Percentiles rank a stretch among this genome's conserved stretches.
Conservation (phyloP, 2,329 filamentous ascomycete species). For the Talaromyces sp. region DNA sequence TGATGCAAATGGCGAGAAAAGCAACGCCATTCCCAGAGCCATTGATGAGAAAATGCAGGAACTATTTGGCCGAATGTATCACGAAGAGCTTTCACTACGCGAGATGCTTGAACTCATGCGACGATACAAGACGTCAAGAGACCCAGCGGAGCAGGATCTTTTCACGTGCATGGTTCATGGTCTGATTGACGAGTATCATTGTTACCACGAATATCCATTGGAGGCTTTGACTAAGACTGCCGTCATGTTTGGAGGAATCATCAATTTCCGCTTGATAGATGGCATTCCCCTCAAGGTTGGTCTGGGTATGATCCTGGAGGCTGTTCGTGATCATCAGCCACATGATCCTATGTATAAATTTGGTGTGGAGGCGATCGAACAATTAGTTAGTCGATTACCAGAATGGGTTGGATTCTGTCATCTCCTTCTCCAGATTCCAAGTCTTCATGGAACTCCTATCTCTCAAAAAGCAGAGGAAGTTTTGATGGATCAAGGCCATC, state of each 20-base stretch:
- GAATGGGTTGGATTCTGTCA: constrained; percentile 97
- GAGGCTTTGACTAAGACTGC: constrained; percentile 93
- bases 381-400: constrained; percentile 73
- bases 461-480: constrained; percentile 79
- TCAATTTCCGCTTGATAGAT: constrained; percentile 86
- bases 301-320: constrained; percentile 96
- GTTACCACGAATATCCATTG: constrained; percentile 93
- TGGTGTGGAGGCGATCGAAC: constrained; percentile 87
- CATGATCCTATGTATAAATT: constrained; percentile 97
- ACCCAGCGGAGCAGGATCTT: constrained; percentile 82
- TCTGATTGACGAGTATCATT: constrained; percentile 92
- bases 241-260: constrained; percentile 93
- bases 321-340: constrained; percentile 76
- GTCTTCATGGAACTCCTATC: constrained; percentile 78
- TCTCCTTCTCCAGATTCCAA: constrained; percentile 75
- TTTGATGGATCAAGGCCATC: constrained; percentile 62
- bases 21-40: constrained; percentile 73
- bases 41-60: constrained; percentile 94
- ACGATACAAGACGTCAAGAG: constrained; percentile 80
- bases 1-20: constrained; percentile 73
- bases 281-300: constrained; percentile 88
- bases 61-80: constrained; percentile 97
- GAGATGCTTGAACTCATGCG: constrained; percentile 81
- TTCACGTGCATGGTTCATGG: constrained; percentile 99
- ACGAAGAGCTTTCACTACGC: constrained; percentile 79